Base-by-base conservation (phyloP, 768 basidiomycete genomes). In the Trametes gibbosa region DNA sequence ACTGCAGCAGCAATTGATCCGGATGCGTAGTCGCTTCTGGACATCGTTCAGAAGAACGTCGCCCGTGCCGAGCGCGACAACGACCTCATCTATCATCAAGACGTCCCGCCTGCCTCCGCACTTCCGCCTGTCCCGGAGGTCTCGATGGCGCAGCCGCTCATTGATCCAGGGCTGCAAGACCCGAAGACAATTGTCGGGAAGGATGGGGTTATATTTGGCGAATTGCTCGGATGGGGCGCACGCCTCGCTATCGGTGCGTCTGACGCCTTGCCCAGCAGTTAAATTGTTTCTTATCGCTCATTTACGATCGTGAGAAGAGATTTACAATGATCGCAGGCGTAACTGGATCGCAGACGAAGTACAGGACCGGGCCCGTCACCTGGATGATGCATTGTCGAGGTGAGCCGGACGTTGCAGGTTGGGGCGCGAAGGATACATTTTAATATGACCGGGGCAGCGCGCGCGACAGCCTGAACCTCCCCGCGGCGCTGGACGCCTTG, bases 21-120 rank as follows among this genome's bases (percentile, higher is more conserved):
- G 10, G 29, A 39, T 35, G 29, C 14, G n/a, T 69, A 98, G 95
- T 91, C 90, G 1, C 76, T 98, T 16, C 74, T 89, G 24, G 86
- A 87, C 46, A 85, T 77, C 8, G 76, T 97, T 24, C 81, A 87
- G 63, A 84, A 81, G 51, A 82, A 84, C 55, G 72, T 90, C 34
- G 73, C 77, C 4, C 82, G 92, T 14, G 91, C 95, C 0, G 84
- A 88, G 62, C 84, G 92, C 32, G 96, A 98, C 72, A 99, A 99
- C 70, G 90, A 96, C 72, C 76, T 97, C 7, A 97, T 99, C 39
- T 99, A 98, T 74, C 93, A 97, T 65, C 81, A 92, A 50, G 87
- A 92, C 56, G 79, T 96, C 1, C 94, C 95, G 0, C 76, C 93
- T 0, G 66, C 82, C 4, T 84, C 88, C 2, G 80, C 86, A 16